phyloP scores from a whole-genome alignment of 1,139 yeast genomes.

The Candida sp. region DNA sequence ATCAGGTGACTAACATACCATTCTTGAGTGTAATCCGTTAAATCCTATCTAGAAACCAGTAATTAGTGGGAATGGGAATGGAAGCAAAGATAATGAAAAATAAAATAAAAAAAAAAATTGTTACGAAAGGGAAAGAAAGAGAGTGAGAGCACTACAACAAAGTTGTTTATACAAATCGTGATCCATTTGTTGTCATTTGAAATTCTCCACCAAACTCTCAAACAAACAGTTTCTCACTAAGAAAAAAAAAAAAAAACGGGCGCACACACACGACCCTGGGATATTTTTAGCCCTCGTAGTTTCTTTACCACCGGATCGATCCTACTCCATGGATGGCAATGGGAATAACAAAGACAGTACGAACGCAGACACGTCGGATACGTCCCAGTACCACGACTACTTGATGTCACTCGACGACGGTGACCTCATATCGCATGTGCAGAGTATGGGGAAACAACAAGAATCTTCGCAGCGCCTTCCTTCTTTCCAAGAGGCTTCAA shows the following conservation, averaged over 20 bases:
- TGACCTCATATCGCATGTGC: constrained; percentile 34
- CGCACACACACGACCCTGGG: constrained; percentile 1
- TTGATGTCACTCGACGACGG: constrained; percentile 37
- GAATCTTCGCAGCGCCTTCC: background rate
- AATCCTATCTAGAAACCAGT: background rate
- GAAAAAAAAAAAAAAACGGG: background rate
- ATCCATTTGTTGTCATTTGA: constrained; percentile 5
- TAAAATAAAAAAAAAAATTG: background rate
- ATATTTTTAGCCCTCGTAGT: background rate
- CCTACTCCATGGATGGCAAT: constrained; percentile 1
- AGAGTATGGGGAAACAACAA: constrained; percentile 16
- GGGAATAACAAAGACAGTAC: background rate
- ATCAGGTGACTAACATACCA: constrained; percentile 8
- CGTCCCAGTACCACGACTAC: constrained; percentile 24
- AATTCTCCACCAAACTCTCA: background rate
- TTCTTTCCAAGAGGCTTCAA: constrained; percentile 14
- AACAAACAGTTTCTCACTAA: background rate
- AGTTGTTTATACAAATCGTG: background rate
- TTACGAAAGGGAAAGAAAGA: background rate
- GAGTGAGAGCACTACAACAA: background rate
- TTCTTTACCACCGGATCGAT: too few relatives aligned
- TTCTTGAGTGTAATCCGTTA: background rate
- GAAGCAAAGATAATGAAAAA: background rate
- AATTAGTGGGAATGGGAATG: background rate
- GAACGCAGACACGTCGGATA: background rate